Base-by-base conservation (phyloP, 116 monocot species). In the Cymodocea nodosa region DNA sequence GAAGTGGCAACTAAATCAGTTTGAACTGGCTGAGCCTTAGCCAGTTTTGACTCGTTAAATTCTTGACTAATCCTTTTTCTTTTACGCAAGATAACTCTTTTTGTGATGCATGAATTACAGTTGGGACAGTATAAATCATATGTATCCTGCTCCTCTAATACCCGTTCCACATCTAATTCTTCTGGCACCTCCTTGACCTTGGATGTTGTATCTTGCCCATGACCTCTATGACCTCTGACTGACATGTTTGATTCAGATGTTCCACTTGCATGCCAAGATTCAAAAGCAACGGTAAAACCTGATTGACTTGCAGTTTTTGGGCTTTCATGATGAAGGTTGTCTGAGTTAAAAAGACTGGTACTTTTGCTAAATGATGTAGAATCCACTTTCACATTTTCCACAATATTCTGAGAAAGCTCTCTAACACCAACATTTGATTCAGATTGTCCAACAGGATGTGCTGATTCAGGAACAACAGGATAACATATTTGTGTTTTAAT, bases 101-200 rank as follows among this genome's bases (percentile, higher is more conserved):
- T 83, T 30, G 97, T 98, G 64, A 98, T 91, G 74, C 92, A 89
- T 22, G 97, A 98, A 35, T 86, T 70, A 70, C 97, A 98, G 68
- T 91, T 88, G 30, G 97, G 97, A 66, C 97, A 98, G 59, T 70
- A 91, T 54, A 98, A 76, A 73, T 98, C 97, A 80, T 98, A 86
- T 52, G 88, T 91, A 30, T 98, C 92, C 69, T 98, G 97, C 66
- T 98, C 88, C 30, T 86, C 82, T 49, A 98, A 52, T 53, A 98
- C 67, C 53, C 66, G 82, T 80, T 88, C 89, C 54, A 98, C 50
- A 60, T 88, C 85, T 35, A 76, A 60, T 61, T 80, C 84, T 15
- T 6, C 6, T 14, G 15, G 25, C 5, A 12, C 4, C 15, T 24
- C 10, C 15, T 23, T 50, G 34, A n/a, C 11, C 40, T 22, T 37